Percentiles rank a stretch among this genome's conserved stretches.
Conservation (phyloP, 176 grass and related monocot genomes). For the Ampelocalamus luodianensis region DNA sequence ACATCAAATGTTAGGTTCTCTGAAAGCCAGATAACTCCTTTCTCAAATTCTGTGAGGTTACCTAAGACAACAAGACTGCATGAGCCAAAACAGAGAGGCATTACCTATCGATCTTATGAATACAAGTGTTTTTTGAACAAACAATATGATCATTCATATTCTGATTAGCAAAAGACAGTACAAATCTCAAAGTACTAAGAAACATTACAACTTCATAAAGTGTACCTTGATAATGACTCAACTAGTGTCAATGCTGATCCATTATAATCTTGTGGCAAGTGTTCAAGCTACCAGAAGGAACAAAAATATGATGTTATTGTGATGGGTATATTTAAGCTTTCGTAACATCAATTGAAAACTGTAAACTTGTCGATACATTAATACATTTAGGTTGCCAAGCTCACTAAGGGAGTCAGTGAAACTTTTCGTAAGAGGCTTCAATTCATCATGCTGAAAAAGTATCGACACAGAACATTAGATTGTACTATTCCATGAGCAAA, state of each 20-base stretch:
- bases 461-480: conserved; percentile 37
- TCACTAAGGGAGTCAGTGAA: conserved; percentile 94
- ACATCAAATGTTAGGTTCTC: conserved; percentile 91
- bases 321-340: conserved; percentile 2
- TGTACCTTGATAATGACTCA: conserved; percentile 96
- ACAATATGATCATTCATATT: conserved; percentile 4
- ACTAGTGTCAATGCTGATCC: conserved; percentile 86
- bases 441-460: conserved; percentile 86
- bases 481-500: conserved; percentile 23
- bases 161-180: conserved; percentile 9
- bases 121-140: conserved; percentile 17
- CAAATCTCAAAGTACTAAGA: conserved; percentile 20
- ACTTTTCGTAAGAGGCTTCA: conserved; percentile 88
- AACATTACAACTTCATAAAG: conserved; percentile 41
- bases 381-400: conserved; percentile 98
- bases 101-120: conserved; percentile 62
- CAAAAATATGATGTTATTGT: conserved; percentile 30
- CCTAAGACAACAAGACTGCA: conserved; percentile 99
- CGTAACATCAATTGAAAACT: conserved; percentile 40
- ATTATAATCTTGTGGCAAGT: conserved; percentile 83
- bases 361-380: conserved; percentile 54
- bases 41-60: conserved; percentile 93
- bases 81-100: conserved; percentile 82
- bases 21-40: conserved; percentile 88
- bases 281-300: conserved; percentile 75